Percentiles rank a stretch among this genome's conserved stretches.
Conservation (phyloP, 345 rosid species). For the Pistacia integerrima region DNA sequence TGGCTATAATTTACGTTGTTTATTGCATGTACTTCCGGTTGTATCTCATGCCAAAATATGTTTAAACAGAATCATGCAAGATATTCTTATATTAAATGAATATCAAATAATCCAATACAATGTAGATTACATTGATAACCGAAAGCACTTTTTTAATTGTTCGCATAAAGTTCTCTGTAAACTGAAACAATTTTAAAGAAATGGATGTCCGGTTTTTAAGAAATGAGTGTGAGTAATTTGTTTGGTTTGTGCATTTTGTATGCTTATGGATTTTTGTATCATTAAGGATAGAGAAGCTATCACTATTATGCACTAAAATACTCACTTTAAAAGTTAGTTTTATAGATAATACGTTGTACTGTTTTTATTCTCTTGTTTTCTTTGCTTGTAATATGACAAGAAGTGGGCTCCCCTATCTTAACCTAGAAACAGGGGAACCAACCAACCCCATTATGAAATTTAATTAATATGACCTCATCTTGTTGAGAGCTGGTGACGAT, state of each 20-base stretch:
- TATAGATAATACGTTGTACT: too few relatives aligned
- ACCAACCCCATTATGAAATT: background rate
- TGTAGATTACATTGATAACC: background rate
- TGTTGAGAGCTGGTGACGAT: background rate
- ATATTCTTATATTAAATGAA: background rate
- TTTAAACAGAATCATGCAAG: background rate
- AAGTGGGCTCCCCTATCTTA: background rate
- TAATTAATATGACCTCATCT: conserved; percentile 12
- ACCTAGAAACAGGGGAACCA: background rate
- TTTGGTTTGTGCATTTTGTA: background rate
- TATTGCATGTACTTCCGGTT: background rate
- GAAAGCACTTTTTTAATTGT: background rate
- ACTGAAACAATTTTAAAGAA: background rate
- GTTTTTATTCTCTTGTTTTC: too few relatives aligned
- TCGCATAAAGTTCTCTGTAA: background rate
- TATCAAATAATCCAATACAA: background rate
- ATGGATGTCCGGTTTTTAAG: background rate
- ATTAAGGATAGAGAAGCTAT: too few relatives aligned
- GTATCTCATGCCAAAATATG: background rate
- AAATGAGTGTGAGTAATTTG: background rate
- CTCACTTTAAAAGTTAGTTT: too few relatives aligned
- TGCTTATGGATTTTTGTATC: background rate
- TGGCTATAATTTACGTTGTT: background rate
- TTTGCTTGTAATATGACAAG: too few relatives aligned
- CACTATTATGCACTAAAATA: too few relatives aligned